Percentiles rank a stretch among this genome's conserved stretches.
Evolutionary conservation across 2,329 filamentous ascomycete genomes (phyloP).

Genomic region (Calycina herbarum): DNA sequence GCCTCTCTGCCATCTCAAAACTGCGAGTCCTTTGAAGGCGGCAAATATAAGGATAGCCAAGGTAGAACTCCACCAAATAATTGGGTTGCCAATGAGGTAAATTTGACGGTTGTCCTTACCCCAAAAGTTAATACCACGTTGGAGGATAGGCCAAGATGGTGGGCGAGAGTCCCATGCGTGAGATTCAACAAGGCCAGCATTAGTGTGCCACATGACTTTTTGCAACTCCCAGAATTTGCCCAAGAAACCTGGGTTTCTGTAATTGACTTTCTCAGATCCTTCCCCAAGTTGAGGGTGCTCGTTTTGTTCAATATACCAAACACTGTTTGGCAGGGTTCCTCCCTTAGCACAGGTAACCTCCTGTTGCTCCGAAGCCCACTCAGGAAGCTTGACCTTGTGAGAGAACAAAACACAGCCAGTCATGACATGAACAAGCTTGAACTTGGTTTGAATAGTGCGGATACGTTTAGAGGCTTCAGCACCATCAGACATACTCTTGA

Average conservation of each 20-base stretch:
- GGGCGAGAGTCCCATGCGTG: constrained; percentile 98
- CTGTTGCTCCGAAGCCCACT: constrained; percentile 97
- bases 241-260: constrained; percentile 90
- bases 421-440: constrained; percentile 93
- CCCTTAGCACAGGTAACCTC: constrained; percentile 96
- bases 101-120: constrained; percentile 91
- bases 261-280: constrained; percentile 91
- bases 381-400: constrained; percentile 97
- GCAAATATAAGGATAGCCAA: constrained; percentile 74
- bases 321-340: constrained; percentile 89
- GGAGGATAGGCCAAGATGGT: constrained; percentile 86
- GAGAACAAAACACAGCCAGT: constrained; percentile 95
- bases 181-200: constrained; percentile 92
- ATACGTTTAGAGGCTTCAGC: constrained; percentile 78
- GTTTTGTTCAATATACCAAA: constrained; percentile 96
- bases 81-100: constrained; percentile 91
- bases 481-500: constrained; percentile 83
- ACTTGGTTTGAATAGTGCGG: constrained; percentile 95
- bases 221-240: constrained; percentile 98
- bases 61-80: constrained; percentile 92
- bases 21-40: constrained; percentile 81
- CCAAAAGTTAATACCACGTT: constrained; percentile 99
- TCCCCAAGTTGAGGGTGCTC: constrained; percentile 74
- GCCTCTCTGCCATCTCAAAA: constrained; percentile 92
- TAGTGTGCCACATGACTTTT: constrained; percentile 98